These are phyloP conservation scores for Cercospora nicotianae DNA, from an alignment of 2,329 filamentous ascomycete genomes.

Conservation along the genomic window DNA sequence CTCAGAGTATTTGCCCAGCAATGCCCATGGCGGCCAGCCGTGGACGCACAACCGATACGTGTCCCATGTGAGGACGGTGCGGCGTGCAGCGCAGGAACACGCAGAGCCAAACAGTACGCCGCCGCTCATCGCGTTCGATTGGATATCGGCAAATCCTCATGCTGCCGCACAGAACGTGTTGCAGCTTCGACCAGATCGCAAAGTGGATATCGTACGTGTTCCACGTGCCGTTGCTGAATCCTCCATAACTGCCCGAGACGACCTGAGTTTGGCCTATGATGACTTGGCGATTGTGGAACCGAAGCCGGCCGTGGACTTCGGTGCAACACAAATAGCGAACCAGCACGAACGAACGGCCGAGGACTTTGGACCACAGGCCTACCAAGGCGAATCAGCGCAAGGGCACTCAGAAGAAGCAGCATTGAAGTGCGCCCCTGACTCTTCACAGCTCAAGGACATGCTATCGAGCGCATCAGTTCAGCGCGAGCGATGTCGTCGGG, in stretches of 20 bases:
- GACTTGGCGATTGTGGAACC: slow-evolving; percentile 31
- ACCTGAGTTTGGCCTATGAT: slow-evolving; percentile 38
- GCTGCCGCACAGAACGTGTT: slow-evolving; percentile 54
- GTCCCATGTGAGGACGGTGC: slow-evolving; percentile 45
- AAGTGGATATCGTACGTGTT: slow-evolving; percentile 52
- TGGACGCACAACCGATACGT: slow-evolving; percentile 50
- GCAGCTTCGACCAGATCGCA: slow-evolving; percentile 53
- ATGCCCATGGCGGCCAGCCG: slow-evolving; percentile 35
- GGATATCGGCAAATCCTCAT: slow-evolving; percentile 51
- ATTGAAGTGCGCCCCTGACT: slow-evolving; percentile 18
- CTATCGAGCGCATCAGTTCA: slow-evolving; percentile 42
- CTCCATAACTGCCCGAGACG: slow-evolving; percentile 46
- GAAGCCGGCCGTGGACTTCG: slow-evolving; percentile 12
- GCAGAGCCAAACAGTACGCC: slow-evolving; percentile 48
- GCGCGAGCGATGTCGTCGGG: slow-evolving; percentile 57
- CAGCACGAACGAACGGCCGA: slow-evolving; percentile 26
- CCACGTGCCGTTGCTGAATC: slow-evolving; percentile 45
- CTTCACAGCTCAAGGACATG: slow-evolving; percentile 27
- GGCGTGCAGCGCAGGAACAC: slow-evolving; percentile 49
- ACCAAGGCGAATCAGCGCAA: slow-evolving; percentile 17
- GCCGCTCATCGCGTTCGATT: slow-evolving; percentile 61
- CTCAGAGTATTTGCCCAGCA: slow-evolving; percentile 29
- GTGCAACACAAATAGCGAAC: slow-evolving; percentile 20
- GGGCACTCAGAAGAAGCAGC: slow-evolving; percentile 13
- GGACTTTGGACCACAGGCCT: slow-evolving; percentile 33